These are phyloP conservation scores for Boletus rubescentipes DNA, from an alignment of 768 basidiomycete species.

Conservation along the genomic window DNA sequence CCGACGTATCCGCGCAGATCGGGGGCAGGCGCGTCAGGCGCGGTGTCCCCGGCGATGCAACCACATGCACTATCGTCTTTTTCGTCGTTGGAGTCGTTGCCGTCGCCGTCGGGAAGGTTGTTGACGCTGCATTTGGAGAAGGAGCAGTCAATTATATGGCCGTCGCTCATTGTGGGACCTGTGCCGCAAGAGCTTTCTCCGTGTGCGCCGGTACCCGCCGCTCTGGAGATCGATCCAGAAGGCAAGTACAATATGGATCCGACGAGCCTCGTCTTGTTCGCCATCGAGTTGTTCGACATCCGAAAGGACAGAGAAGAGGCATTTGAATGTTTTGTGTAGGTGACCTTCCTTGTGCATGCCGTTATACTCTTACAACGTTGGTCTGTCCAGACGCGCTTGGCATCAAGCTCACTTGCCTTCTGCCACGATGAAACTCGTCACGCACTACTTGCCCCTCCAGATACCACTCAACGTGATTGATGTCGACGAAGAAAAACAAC, in stretches of 20 bases:
- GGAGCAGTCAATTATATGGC: constrained; percentile 78
- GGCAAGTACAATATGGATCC: constrained; percentile 83
- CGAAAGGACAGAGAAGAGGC: constrained; percentile 73
- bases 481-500: constrained; percentile 38
- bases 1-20: constrained; percentile 12
- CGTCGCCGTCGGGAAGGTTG: constrained; percentile 60
- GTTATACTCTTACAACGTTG: not conserved
- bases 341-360: constrained; percentile 8
- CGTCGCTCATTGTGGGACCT: constrained; percentile 72
- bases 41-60: constrained; percentile 55
- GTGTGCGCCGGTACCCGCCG: constrained; percentile 47
- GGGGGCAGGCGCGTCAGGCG: constrained; percentile 45
- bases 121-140: constrained; percentile 82
- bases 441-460: constrained; percentile 66
- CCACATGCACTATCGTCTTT: constrained; percentile 64
- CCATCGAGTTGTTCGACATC: constrained; percentile 71
- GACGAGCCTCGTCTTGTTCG: constrained; percentile 73
- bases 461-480: constrained; percentile 39
- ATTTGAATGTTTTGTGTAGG: constrained; percentile 80
- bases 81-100: constrained; percentile 74
- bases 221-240: constrained; percentile 51
- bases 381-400: constrained; percentile 67
- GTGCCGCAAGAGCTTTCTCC: constrained; percentile 63
- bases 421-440: constrained; percentile 74
- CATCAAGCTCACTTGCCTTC: constrained; percentile 73